These are phyloP conservation scores for Tetrapisispora pingtungensis DNA, from an alignment of 805 yeast species.

Conservation along the genomic window DNA sequence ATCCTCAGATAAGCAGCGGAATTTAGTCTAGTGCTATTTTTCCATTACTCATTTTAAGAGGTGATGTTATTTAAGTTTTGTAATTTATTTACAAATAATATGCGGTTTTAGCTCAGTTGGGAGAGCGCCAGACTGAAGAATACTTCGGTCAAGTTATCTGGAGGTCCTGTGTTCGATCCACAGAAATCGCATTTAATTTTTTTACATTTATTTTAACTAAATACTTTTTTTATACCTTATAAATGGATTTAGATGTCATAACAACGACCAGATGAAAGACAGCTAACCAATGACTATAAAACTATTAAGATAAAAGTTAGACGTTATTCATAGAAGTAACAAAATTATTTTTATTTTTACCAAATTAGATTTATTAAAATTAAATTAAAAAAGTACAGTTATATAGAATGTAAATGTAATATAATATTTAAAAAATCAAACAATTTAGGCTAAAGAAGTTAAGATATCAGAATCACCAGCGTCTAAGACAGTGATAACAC, in stretches of 20 bases:
- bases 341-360: neutral
- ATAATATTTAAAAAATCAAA: conserved; percentile 9
- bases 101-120: conserved; percentile 38
- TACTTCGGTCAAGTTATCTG: conserved; percentile 33
- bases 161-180: conserved; percentile 87
- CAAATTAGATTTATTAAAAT: conserved; percentile 1
- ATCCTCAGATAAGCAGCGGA: too few relatives aligned
- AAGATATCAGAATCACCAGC: conserved; percentile 99
- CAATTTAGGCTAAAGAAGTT: conserved; percentile 39
- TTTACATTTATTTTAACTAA: too few relatives aligned
- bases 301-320: too few relatives aligned
- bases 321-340: neutral
- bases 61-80: too few relatives aligned
- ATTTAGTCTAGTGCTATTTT: too few relatives aligned
- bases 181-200: conserved; percentile 59
- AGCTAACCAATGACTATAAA: too few relatives aligned
- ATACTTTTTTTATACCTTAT: too few relatives aligned
- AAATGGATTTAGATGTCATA: too few relatives aligned
- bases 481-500: conserved; percentile 89
- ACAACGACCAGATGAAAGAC: too few relatives aligned
- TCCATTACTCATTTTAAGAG: too few relatives aligned
- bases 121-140: conserved; percentile 38
- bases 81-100: neutral
- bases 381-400: conserved; percentile 1
- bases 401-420: conserved; percentile 1